Evolutionary conservation across 1,139 yeast genomes (phyloP), one percentile per base, ranked within the genome.

Genomic region (Geotrichum klebahnii): DNA sequence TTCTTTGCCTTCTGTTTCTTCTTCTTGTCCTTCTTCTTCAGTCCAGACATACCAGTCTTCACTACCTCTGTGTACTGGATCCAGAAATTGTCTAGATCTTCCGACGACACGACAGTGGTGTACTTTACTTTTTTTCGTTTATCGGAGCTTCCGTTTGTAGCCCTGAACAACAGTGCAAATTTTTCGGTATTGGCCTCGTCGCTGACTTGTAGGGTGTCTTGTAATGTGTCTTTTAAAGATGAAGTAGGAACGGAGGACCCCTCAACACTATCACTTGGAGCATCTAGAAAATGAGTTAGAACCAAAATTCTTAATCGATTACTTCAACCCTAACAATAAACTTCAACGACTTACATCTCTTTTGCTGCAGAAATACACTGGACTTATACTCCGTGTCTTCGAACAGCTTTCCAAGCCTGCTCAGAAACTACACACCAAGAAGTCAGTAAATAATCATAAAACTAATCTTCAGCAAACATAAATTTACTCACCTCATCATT

Each of bases 41-140:
- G 70, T 2, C 86, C 85, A 8, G 70, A 68, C 65, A 80, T 76
- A 4, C 83, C 88, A 26, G 71, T 64, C 63, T 84, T 85, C 52
- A 85, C 73, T 0, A 77, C 77, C 42, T 78, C 80, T 1, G 84
- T 70, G 64, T 85, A 86, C 37, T 78, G 79, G 35, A 67, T 66
- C 95, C 95, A 86, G 63, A 86, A 86, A 55, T 70, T 69, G 53
- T 81, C 84, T 57, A 86, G 69, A 17, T 75, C 69, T 3, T 72
- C 75, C 0, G 78, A 68, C 38, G 75, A 76, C 26, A 87, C 87
- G 19, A 80, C 77, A 0, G 95, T 85, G 6, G 86, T 78, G 42
- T 79, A 65, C 61, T 82, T 83, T 36, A 65, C 60, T 62, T 81
- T 80, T 52, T 70, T 69, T 35, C 68, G 64, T 57, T 76, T 73